Conservation (phyloP, 2,329 filamentous ascomycete species). For the Paradendryphiella salina region DNA sequence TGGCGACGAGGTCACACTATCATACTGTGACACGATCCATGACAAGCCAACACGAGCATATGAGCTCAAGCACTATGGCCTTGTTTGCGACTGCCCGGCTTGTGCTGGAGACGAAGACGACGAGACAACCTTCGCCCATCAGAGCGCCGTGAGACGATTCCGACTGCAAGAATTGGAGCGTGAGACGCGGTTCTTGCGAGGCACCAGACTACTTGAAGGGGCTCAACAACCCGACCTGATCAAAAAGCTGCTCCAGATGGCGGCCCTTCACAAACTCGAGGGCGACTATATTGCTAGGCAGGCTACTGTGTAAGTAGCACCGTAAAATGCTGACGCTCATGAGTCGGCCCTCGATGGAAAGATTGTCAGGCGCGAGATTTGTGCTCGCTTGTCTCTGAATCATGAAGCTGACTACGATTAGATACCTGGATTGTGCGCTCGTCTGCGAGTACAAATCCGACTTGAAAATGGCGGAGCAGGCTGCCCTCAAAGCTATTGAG, state of each 20-base stretch:
- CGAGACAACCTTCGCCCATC: slow-evolving; percentile 27
- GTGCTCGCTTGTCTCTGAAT: too few species aligned
- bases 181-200: slow-evolving; percentile 29
- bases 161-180: slow-evolving; percentile 41
- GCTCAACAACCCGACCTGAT: slow-evolving; percentile 20
- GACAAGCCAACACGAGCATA: slow-evolving; percentile 34
- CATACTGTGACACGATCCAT: slow-evolving; percentile 45
- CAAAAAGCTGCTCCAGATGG: slow-evolving; percentile 33
- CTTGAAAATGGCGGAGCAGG: slow-evolving; percentile 22
- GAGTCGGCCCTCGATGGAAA: too few species aligned
- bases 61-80: slow-evolving; percentile 45
- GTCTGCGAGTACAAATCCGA: slow-evolving; percentile 35
- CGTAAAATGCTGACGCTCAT: not conserved
- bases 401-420: slow-evolving; percentile 13
- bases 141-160: slow-evolving; percentile 39
- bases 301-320: slow-evolving; percentile 31
- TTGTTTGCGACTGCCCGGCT: slow-evolving; percentile 45
- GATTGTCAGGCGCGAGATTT: too few species aligned
- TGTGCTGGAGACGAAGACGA: slow-evolving; percentile 41
- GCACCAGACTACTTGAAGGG: slow-evolving; percentile 17
- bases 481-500: slow-evolving; percentile 33
- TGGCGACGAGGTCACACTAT: slow-evolving; percentile 47
- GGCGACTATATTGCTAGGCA: slow-evolving; percentile 29
- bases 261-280: slow-evolving; percentile 33
- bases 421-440: slow-evolving; percentile 41